A percentile compares a stretch with the other conserved stretches of the same genome.
Conservation (phyloP, 2,329 filamentous ascomycete genomes). For the Claviceps paspali region DNA sequence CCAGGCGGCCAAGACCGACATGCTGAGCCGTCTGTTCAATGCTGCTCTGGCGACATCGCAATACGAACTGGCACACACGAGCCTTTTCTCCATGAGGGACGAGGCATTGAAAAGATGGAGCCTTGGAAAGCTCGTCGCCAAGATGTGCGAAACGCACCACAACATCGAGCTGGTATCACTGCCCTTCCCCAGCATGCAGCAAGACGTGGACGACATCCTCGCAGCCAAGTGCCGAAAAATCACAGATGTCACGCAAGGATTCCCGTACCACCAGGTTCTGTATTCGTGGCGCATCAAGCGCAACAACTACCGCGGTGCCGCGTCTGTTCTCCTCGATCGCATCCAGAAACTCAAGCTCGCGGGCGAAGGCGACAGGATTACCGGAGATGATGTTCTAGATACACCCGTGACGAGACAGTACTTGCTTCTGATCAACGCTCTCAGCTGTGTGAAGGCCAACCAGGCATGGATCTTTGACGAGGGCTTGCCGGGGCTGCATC, state of each 20-base stretch:
- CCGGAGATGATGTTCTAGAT: conserved; percentile 41
- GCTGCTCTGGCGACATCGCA: conserved; percentile 64
- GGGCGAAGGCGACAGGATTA: conserved; percentile 42
- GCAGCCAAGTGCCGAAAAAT: conserved; percentile 54
- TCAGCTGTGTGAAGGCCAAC: conserved; percentile 67
- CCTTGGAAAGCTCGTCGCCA: conserved; percentile 53
- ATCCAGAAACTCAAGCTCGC: conserved; percentile 45
- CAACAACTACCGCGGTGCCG: conserved; percentile 71
- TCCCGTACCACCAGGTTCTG: conserved; percentile 80
- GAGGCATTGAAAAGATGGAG: conserved; percentile 55
- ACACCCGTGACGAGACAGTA: conserved; percentile 60
- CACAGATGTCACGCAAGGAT: conserved; percentile 47
- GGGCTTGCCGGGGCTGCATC: conserved; percentile 11
- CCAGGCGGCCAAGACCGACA: conserved; percentile 43
- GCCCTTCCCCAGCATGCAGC: conserved; percentile 63
- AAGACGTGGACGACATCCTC: conserved; percentile 66
- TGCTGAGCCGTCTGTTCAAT: conserved; percentile 72
- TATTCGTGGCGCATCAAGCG: conserved; percentile 81
- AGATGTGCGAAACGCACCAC: conserved; percentile 53
- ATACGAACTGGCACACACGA: conserved; percentile 71
- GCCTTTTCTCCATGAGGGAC: conserved; percentile 59
- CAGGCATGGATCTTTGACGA: conserved; percentile 62
- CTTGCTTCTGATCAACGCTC: conserved; percentile 80
- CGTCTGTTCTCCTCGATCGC: conserved; percentile 45
- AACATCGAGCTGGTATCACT: conserved; percentile 55